Conservation (phyloP, 73 alveolate species). For the Paraurostyla sp. region DNA sequence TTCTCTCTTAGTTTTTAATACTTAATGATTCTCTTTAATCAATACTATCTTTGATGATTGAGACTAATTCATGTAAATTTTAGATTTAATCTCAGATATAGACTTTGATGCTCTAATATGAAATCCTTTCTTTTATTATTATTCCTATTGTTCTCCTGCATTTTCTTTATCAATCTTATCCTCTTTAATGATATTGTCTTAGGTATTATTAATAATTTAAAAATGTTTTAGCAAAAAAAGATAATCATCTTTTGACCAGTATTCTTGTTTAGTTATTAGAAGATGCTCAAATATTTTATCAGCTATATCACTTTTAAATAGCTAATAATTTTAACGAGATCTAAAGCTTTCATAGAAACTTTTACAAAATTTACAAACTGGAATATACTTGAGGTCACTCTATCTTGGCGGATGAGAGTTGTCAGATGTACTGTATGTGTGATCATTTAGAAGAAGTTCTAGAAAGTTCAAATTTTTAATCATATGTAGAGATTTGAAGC, state of each 20-base stretch:
- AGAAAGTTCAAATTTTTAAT: no score
- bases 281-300: background rate
- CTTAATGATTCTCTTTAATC: background rate
- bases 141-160: background rate
- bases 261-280: background rate
- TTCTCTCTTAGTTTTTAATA: background rate
- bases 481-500: no score
- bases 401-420: background rate
- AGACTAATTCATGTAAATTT: background rate
- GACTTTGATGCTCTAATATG: no score
- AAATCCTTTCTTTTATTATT: no score
- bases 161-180: no score
- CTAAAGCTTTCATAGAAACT: background rate
- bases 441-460: background rate
- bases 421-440: background rate
- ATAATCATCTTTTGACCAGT: background rate
- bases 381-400: background rate
- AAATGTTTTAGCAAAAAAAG: background rate
- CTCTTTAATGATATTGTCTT: background rate
- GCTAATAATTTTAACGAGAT: background rate
- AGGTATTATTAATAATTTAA: background rate
- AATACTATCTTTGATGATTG: background rate
- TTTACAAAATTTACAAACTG: constrained; percentile 3
- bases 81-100: no score
- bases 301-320: background rate